Base-by-base conservation (phyloP, 2,329 filamentous ascomycete genomes). In the Pleomassaria siparia region DNA sequence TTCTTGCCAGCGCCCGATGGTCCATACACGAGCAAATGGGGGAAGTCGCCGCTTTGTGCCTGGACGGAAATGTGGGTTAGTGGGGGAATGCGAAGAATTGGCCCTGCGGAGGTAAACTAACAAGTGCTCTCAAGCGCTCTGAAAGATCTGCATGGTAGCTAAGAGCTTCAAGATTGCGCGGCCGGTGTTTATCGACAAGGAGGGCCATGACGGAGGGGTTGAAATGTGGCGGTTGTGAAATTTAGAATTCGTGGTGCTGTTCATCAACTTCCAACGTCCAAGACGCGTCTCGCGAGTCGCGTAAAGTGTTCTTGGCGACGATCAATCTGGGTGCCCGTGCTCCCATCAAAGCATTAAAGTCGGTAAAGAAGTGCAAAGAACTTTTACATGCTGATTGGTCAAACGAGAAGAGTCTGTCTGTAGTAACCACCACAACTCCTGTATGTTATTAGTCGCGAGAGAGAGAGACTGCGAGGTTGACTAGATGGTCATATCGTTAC, bases 1-100 rank as follows among this genome's bases (percentile, higher is more conserved):
- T 99, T 99, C 73, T 99, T 99, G 58, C 94, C 94, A 4, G 94
- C 94, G 26, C 94, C 94, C 0, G 92, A 96, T 1, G 94, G 94
- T 0, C 94, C 94, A 69, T 97, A 99, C 55, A 99, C 89, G 53
- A 99, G 88, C 39, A 99, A 85, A 74, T 99, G 95, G 41, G 94
- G 94, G 69, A 99, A 99, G 72, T 99, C 95, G 60, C 92, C 91
- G 74, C 88, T 95, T 82, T 95, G 89, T 45, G 94, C 94, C 91
- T 96, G 52, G 13, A 16, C 25, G 60, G 51, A 45, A 5, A 25
- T 41, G 18, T 30, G 10, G n/a, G 40, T 54, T 43, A 46, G 47
- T 36, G 30, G 43, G 33, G 9, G 15, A 35, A 7, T 18, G n/a
- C 51, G 15, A 60, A 51, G 55, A 51, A 44, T 50, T 22, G 39